Evolutionary conservation across 208 protist genomes (phyloP), one percentile per base, ranked within the genome.

Genomic region (Naegleria lovaniensis): DNA sequence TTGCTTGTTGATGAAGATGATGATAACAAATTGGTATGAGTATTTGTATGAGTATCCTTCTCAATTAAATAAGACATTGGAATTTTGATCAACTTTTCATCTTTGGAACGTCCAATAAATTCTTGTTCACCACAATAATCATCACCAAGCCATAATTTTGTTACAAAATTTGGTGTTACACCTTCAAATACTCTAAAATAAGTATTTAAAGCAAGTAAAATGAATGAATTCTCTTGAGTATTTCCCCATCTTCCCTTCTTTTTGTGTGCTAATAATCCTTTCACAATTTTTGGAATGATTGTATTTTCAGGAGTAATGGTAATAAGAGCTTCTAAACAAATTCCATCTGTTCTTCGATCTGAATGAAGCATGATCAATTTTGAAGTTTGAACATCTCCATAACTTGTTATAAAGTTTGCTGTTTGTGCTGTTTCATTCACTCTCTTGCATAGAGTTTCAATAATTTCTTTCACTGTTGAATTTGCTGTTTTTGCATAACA

Each of bases 351-450:
- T 88, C 85, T 88, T 88, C 85, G 52, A 25, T 38, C 22, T 16
- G 11, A n/a, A 25, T 88, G 85, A 1, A 88, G 22, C 85, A 88
- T 88, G 5, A 88, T 41, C 6, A 88, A 59, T 22, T 88, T n/a
- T 0, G 11, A 7, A 51, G 0, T 51, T 25, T 86, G 36, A 38
- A 40, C n/a, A 5, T 88, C 85, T 29, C 85, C 85, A 39, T 88
- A 88, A 11, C 9, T 29, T 29, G 85, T 88, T 11, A 59, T 22
- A 39, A 88, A 88, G 3, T 59, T 59, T 25, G 85, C 85, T 29
- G 85, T 88, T 58, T 88, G 39, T 39, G 85, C 43, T n/a, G 85
- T 88, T 88, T 88, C 85, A 58, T 59, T 88, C 0, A 88, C 85
- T 55, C 11, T 88, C 11, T 39, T 88, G 25, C 15, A 29, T 6